Evolutionary conservation across 352 stramenopile genomes (phyloP).

Genomic region (Phytophthora ramorum): DNA sequence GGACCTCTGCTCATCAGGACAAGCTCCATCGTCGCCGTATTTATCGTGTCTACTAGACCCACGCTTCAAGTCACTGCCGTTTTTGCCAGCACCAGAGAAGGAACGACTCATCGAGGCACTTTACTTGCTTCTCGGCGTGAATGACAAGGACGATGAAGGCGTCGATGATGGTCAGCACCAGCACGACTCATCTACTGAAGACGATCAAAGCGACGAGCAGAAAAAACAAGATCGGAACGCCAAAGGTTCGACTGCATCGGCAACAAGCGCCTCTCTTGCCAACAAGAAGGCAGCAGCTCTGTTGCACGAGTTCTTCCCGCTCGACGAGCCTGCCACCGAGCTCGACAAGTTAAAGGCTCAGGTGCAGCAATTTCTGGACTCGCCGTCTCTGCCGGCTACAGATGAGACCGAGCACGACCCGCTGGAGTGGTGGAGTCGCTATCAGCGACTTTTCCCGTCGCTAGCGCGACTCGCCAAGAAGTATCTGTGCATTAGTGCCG

Average conservation of each 20-base stretch:
- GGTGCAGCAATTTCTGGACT: constrained; percentile 78
- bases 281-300: constrained; percentile 42
- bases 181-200: constrained; percentile 9
- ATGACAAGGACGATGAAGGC: constrained; percentile 42
- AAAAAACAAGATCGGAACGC: constrained; percentile 26
- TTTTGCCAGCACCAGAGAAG: constrained; percentile 61
- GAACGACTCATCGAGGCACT: constrained; percentile 63
- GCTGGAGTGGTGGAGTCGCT: constrained; percentile 86
- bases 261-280: constrained; percentile 5
- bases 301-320: constrained; percentile 69
- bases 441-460: constrained; percentile 71
- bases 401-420: constrained; percentile 79
- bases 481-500: constrained; percentile 80
- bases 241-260: constrained; percentile 23
- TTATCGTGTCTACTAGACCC: constrained; percentile 75
- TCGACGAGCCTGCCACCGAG: constrained; percentile 61
- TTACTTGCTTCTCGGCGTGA: constrained; percentile 52
- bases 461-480: constrained; percentile 77
- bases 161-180: constrained; percentile 24
- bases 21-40: constrained; percentile 64
- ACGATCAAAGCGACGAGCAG: constrained; percentile 32
- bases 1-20: constrained; percentile 58
- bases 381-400: constrained; percentile 63
- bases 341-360: constrained; percentile 68
- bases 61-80: constrained; percentile 78